Evolutionary conservation across 352 stramenopile species (phyloP), one percentile per base, ranked within the genome.

Genomic region (Thalassiosira livingstoniorum): DNA sequence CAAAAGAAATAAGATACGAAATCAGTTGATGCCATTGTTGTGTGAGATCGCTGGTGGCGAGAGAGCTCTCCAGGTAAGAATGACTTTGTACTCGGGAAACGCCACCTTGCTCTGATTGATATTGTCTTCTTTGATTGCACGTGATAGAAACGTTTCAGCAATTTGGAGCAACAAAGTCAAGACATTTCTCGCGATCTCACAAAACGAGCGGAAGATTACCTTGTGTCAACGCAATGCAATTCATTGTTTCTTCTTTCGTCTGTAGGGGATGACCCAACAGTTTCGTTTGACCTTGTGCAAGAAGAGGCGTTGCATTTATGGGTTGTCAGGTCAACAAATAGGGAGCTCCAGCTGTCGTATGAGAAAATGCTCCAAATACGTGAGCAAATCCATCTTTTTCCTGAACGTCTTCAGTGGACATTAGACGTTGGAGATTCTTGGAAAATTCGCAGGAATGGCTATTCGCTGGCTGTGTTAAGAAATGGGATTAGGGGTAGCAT

Each of bases 1-100:
- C 71, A 86, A 92, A 45, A 72, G 92, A 32, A 96, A 96, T 71
- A 88, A 87, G 37, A 86, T 96, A 5, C 78, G 92, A 13, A 94
- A 95, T 83, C 85, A 95, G 77, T 55, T 96, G 43, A 85, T 96
- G 29, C 92, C 92, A 23, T 67, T 95, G 27, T 63, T 96, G 60
- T 55, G 69, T 62, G 88, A 95, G 18, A 78, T 95, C 37, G 78
- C 86, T 15, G 80, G 84, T 70, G 79, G 85, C 29, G 75, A 90
- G 39, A n/a, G 68, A 55, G 70, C 78, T 47, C 53, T 92, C 42
- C 58, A 83, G 60, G 76, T 86, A 78, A 72, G 76, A 61, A 21
- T 71, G 10, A 58, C 7, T 58, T 57, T 23, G 61, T n/a, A 42
- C 39, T 37, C 37, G 35, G 54, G 39, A 45, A 62, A 34, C 53